Evolutionary conservation across 805 yeast species (phyloP), one percentile per base, ranked within the genome.

Genomic region (Ogataea saltuana): DNA sequence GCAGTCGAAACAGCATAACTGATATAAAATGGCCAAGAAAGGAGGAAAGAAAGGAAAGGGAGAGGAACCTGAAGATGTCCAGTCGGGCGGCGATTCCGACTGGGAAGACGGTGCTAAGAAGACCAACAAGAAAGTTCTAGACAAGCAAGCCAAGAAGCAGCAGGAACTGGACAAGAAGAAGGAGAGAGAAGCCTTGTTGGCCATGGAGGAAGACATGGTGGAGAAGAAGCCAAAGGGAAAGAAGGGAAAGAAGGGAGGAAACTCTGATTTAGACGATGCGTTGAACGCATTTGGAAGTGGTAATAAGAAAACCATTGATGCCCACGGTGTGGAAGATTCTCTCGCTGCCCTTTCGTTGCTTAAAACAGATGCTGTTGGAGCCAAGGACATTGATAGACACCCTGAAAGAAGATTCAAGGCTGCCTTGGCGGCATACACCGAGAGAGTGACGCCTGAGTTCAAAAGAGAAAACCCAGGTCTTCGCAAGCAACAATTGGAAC

Each of bases 401-500:
- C 95, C 96, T 8, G 96, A 87, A 69, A 78, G 95, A 66, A 77
- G 96, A 59, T 85, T 83, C 65, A 87, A 86, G 69, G 88, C 91
- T 19, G 95, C 95, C 0, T 71, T 71, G 44, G 72, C 78, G 10
- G 88, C 86, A 1, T 87, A 67, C 57, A 88, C 86, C 55, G 91
- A 81, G 49, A 68, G 72, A 43, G 74, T 91, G 55, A 59, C 84
- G 31, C 91, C 93, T 4, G 88, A 83, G 57, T 44, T 83, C 42
- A 80, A 82, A 64, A 73, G 80, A 60, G 95, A 87, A 63, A 71
- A 81, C 54, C 89, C 90, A 4, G 96, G 96, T 11, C 70, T 87
- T 54, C 76, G 95, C 56, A 72, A 81, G 56, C 86, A 84, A 59
- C 96, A 87, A 63, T 68, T 83, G 55, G 87, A 86, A 67, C 82